These are phyloP conservation scores for Plenodomus tracheiphilus DNA, from an alignment of 2,329 filamentous ascomycete genomes.

Conservation along the genomic window DNA sequence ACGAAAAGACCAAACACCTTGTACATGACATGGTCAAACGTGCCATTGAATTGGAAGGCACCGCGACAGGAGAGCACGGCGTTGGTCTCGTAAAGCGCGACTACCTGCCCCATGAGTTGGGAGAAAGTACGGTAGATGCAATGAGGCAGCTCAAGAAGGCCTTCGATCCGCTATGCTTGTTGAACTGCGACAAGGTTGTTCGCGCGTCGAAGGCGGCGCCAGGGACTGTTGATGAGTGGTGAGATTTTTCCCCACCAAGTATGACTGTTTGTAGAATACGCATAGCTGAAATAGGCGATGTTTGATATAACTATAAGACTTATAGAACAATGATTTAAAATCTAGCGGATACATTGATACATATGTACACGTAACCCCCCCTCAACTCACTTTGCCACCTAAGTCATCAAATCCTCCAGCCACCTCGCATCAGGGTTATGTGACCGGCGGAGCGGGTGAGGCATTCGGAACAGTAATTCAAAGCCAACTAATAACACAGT, in stretches of 20 bases:
- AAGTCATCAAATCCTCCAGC: slow-evolving; percentile 51
- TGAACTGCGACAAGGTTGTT: slow-evolving; percentile 69
- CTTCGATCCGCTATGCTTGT: slow-evolving; percentile 71
- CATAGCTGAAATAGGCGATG: too few species aligned
- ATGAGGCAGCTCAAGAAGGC: slow-evolving; percentile 87
- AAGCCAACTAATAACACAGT: slow-evolving; percentile 25
- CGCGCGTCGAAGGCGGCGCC: slow-evolving; percentile 54
- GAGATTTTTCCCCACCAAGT: too few species aligned
- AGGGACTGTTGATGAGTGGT: slow-evolving; percentile 56
- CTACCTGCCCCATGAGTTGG: slow-evolving; percentile 78
- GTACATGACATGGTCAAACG: slow-evolving; percentile 86
- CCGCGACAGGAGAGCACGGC: slow-evolving; percentile 83
- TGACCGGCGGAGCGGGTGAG: slow-evolving; percentile 37
- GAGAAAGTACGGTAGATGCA: slow-evolving; percentile 72
- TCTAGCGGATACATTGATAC: too few species aligned
- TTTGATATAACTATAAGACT: too few species aligned
- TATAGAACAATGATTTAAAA: too few species aligned
- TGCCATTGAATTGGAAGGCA: slow-evolving; percentile 82
- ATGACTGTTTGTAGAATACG: slow-evolving; percentile 3
- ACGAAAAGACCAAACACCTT: slow-evolving; percentile 67
- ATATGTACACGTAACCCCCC: too few species aligned
- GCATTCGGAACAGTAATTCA: slow-evolving; percentile 46
- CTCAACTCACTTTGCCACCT: slow-evolving; percentile 38
- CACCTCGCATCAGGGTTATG: slow-evolving; percentile 46
- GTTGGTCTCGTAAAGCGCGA: slow-evolving; percentile 84